Conservation (phyloP, 495 filamentous ascomycete species). For the Glonium stellatum region DNA sequence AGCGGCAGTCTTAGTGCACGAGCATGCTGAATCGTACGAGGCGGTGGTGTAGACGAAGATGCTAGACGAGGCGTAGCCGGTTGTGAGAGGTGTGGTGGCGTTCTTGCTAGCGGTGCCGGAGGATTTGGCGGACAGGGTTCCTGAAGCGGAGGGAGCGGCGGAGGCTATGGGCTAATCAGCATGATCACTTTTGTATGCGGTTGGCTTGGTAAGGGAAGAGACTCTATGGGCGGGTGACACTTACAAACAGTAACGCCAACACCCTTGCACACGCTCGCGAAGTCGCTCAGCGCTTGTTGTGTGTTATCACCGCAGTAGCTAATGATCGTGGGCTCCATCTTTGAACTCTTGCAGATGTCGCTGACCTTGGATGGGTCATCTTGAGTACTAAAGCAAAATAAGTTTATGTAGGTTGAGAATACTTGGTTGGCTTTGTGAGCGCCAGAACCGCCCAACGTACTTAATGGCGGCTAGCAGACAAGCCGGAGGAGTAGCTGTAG, state of each 20-base stretch:
- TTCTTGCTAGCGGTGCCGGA: background rate
- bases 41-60: conserved; percentile 11
- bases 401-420: background rate
- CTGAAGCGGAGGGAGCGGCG: conserved; percentile 10
- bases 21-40: conserved; percentile 9
- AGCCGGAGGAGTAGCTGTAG: conserved; percentile 35
- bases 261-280: conserved; percentile 25
- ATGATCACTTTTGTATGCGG: no score
- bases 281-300: conserved; percentile 28
- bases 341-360: conserved; percentile 31
- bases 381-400: conserved; percentile 31
- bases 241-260: conserved; percentile 33
- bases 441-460: conserved; percentile 20
- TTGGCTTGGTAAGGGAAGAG: conserved; percentile 1
- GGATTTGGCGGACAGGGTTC: conserved; percentile 3
- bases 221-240: conserved; percentile 11
- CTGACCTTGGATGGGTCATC: conserved; percentile 32
- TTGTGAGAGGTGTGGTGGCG: background rate
- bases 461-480: conserved; percentile 41
- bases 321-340: conserved; percentile 25
- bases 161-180: background rate
- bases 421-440: background rate
- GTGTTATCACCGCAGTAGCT: conserved; percentile 27
- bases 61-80: background rate
- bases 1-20: conserved; percentile 12